Base-by-base conservation (phyloP, 805 yeast genomes). In the Wickerhamomyces rabaulensis region DNA sequence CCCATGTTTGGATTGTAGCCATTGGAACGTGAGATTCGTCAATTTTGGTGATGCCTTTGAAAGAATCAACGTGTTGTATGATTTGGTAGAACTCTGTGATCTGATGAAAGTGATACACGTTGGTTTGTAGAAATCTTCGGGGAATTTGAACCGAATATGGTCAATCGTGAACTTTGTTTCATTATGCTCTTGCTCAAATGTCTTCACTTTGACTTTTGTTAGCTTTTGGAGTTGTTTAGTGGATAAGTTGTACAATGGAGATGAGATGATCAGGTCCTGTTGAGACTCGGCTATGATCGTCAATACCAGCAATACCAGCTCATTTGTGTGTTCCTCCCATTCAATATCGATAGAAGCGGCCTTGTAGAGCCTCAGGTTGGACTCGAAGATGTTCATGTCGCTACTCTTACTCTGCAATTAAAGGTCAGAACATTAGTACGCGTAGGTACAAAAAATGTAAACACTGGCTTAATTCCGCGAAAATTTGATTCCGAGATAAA, bases 1-100 rank as follows among this genome's bases (percentile, higher is more conserved):
- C 16, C 68, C 66, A 9, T 47, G 46, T 12, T 54, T 55, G 2
- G 54, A 48, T 41, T 57, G 60, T 12, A 67, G 45, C 68, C 68
- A 65, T 8, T 61, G 56, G 1, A 58, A 37, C 20, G 64, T 25
- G 44, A 62, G 39, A 38, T 41, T 42, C 37, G 47, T 39, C 47
- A 50, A 39, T 46, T 57, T 52, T 46, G 60, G 43, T 20, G 44
- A 44, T 21, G 44, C 49, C 26, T 38, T 45, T 10, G 48, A 39
- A 36, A 53, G 44, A 17, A 51, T 42, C 40, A 50, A 52, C 9
- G 47, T 54, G 31, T 50, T 33, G 44, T 25, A 44, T 31, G 45
- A 8, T 40, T 49, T 8, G 31, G 37, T 29, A 9, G 10, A 38
- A 9, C 31, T 19, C 6, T 31, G 10, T 15, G 23, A 26, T 4